phyloP scores from a whole-genome alignment of 2,329 filamentous ascomycete genomes.

The Nemania sp. region DNA sequence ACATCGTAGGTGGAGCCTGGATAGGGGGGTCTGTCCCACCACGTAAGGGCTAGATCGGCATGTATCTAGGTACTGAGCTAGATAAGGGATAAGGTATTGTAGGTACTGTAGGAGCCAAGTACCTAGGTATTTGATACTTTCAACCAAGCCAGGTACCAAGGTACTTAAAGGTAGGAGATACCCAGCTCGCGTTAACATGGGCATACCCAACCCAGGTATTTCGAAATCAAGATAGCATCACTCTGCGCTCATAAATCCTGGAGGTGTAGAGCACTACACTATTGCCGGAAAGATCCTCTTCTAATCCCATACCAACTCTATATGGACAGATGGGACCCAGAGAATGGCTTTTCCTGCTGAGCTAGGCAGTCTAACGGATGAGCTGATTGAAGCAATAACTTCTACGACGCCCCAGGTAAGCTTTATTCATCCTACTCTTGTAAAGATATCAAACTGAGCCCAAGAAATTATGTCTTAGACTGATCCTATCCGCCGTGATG shows the following conservation, averaged over 20 bases:
- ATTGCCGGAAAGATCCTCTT: background rate
- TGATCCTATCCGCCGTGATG: slow-evolving; percentile 46
- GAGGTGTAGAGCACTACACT: background rate
- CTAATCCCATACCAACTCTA: background rate
- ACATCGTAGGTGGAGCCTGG: no score
- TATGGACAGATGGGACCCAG: background rate
- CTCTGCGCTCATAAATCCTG: background rate
- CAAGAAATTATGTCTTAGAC: slow-evolving; percentile 29
- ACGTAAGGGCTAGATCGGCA: no score
- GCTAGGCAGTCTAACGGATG: slow-evolving; percentile 67
- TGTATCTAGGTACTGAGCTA: no score
- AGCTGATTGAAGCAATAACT: slow-evolving; percentile 70
- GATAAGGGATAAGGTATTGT: no score
- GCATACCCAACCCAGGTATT: no score
- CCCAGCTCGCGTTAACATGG: no score
- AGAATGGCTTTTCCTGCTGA: slow-evolving; percentile 73
- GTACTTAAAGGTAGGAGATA: no score
- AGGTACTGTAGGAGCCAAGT: no score
- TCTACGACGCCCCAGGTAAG: slow-evolving; percentile 58
- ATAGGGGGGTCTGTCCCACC: no score
- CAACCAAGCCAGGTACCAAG: no score
- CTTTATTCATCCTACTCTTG: slow-evolving; percentile 7
- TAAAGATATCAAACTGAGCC: background rate
- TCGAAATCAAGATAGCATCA: background rate
- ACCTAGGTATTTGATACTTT: no score